Conservation (phyloP, 257 asterid genomes). For the Linaria vulgaris region DNA sequence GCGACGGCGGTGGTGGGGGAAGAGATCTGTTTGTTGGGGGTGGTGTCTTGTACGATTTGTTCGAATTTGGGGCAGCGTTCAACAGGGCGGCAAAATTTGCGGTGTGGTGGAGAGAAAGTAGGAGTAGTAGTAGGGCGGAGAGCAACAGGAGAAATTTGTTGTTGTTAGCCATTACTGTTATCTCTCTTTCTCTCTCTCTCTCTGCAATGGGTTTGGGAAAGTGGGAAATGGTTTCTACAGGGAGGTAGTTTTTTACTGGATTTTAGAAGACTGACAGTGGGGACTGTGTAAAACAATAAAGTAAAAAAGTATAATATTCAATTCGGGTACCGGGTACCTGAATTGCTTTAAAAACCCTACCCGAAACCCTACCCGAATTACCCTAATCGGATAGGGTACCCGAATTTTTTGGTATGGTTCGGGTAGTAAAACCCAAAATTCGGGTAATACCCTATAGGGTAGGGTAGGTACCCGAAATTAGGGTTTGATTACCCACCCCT, state of each 20-base stretch:
- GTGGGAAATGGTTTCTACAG: background rate
- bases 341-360: no score
- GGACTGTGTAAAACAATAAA: no score
- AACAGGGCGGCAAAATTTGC: slow-evolving; percentile 31
- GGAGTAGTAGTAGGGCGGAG: slow-evolving; percentile 3
- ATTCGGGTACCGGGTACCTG: no score
- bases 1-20: slow-evolving; percentile 98
- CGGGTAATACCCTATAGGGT: no score
- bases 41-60: slow-evolving; percentile 66
- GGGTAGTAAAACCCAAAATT: no score
- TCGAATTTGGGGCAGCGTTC: slow-evolving; percentile 64
- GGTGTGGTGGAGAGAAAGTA: slow-evolving; percentile 28
- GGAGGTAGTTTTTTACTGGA: slow-evolving; percentile 6
- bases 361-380: no score
- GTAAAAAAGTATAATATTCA: no score
- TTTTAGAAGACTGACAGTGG: slow-evolving; percentile 9
- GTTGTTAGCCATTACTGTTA: slow-evolving; percentile 2
- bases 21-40: slow-evolving; percentile 80
- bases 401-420: no score
- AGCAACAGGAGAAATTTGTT: slow-evolving; percentile 36
- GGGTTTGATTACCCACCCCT: no score
- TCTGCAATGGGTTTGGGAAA: slow-evolving; percentile 15
- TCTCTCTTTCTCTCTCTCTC: background rate
- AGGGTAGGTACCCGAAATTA: no score
- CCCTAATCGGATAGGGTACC: no score